These are phyloP conservation scores for Puccinia polysora DNA, from an alignment of 1,284 basidiomycete genomes.

Conservation along the genomic window DNA sequence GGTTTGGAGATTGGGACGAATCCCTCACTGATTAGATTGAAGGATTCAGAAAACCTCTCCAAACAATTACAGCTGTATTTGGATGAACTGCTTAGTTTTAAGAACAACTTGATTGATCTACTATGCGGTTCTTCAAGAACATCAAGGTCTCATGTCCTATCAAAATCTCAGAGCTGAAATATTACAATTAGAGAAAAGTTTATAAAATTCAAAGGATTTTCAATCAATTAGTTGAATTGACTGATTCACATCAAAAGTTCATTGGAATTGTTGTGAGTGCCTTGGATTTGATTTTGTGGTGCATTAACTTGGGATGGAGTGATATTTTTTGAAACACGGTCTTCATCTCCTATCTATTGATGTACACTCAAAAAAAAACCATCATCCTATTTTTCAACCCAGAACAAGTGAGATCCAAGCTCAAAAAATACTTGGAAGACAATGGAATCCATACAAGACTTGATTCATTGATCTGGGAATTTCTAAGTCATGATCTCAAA, in stretches of 20 bases:
- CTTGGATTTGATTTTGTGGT: slow-evolving; percentile 58
- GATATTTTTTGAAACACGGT: slow-evolving; percentile 80
- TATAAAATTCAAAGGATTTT: slow-evolving; percentile 68
- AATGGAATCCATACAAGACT: slow-evolving; percentile 1
- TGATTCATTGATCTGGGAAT: slow-evolving; percentile 20
- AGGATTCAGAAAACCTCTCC: slow-evolving; percentile 55
- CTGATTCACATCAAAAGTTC: slow-evolving; percentile 59
- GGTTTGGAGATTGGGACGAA: slow-evolving; percentile 50
- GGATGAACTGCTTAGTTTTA: slow-evolving; percentile 64
- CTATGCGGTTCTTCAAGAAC: slow-evolving; percentile 74
- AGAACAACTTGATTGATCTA: slow-evolving; percentile 71
- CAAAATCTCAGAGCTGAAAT: slow-evolving; percentile 67
- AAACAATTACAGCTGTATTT: slow-evolving; percentile 59
- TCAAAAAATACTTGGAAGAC: neutral
- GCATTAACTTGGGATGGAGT: slow-evolving; percentile 86
- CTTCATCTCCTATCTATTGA: slow-evolving; percentile 78
- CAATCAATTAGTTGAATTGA: slow-evolving; percentile 54
- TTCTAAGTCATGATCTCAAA: slow-evolving; percentile 3
- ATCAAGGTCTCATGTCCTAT: slow-evolving; percentile 64
- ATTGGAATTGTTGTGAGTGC: slow-evolving; percentile 81
- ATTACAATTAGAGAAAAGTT: slow-evolving; percentile 63
- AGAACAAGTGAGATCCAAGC: slow-evolving; percentile 2
- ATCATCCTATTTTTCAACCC: slow-evolving; percentile 19
- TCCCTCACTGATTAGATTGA: slow-evolving; percentile 49
- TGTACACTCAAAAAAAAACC: neutral